phyloP scores from a whole-genome alignment of 768 basidiomycete species.

The Boletus vinaceobasis region DNA sequence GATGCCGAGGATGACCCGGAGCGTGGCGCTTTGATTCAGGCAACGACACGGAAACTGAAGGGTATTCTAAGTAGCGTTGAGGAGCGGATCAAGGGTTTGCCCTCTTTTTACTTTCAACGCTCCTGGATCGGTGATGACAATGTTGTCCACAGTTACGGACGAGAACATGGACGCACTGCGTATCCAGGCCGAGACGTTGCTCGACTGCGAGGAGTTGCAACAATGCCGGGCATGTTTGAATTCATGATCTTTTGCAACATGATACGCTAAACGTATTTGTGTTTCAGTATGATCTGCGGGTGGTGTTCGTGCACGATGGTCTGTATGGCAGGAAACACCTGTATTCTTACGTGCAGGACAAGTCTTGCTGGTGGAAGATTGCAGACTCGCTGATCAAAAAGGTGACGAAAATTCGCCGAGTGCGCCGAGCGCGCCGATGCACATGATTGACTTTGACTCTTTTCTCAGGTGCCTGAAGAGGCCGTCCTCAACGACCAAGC shows the following conservation, averaged over 20 bases:
- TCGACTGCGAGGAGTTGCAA: constrained; percentile 65
- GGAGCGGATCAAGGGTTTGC: constrained; percentile 50
- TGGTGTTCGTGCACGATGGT: constrained; percentile 75
- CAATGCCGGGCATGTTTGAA: constrained; percentile 46
- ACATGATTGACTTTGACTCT: neutral
- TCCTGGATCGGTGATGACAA: neutral
- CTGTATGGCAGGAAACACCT: constrained; percentile 73
- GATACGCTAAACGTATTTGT: neutral
- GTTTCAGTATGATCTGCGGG: constrained; percentile 75
- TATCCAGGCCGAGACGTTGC: constrained; percentile 42
- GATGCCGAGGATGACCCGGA: constrained; percentile 43
- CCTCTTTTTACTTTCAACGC: neutral
- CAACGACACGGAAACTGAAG: constrained; percentile 50
- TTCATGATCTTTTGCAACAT: neutral
- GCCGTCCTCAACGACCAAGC: constrained; percentile 62
- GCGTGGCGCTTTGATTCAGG: constrained; percentile 43
- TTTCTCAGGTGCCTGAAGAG: constrained; percentile 62
- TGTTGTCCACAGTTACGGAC: constrained; percentile 47
- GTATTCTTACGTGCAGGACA: constrained; percentile 68
- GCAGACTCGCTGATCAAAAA: constrained; percentile 66
- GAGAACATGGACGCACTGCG: constrained; percentile 44
- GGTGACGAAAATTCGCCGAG: constrained; percentile 32
- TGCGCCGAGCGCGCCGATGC: neutral
- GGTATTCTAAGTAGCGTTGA: constrained; percentile 50
- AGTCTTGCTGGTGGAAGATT: constrained; percentile 78